phyloP scores from a whole-genome alignment of 768 basidiomycete species.

The Serendipita sp. region DNA sequence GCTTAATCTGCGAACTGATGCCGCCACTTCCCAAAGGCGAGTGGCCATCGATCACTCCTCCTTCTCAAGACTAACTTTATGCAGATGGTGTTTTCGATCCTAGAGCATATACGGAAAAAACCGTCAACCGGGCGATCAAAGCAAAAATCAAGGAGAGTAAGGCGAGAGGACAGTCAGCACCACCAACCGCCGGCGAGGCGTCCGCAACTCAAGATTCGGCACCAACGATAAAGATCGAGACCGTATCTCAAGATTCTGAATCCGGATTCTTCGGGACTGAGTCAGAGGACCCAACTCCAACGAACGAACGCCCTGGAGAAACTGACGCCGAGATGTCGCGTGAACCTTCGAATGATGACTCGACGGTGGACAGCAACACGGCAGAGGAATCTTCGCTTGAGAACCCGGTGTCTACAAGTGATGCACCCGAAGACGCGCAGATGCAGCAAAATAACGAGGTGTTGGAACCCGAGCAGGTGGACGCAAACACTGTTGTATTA shows the following conservation, averaged over 20 bases:
- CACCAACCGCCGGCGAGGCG: neutral
- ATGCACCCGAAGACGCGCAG: no score
- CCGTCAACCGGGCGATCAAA: slow-evolving; percentile 56
- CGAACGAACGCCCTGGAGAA: no score
- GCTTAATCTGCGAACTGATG: slow-evolving; percentile 77
- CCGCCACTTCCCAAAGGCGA: slow-evolving; percentile 85
- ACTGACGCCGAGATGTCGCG: no score
- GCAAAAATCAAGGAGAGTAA: slow-evolving; percentile 55
- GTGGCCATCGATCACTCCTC: slow-evolving; percentile 10
- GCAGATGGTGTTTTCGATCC: slow-evolving; percentile 92
- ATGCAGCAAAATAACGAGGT: no score
- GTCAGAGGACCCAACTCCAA: no score
- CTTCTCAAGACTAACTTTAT: neutral
- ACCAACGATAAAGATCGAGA: neutral
- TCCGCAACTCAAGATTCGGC: neutral
- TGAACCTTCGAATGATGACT: no score
- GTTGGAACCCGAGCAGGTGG: no score
- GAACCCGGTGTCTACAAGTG: no score
- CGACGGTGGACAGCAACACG: no score
- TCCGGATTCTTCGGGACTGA: no score
- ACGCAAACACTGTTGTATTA: no score
- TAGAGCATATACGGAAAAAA: slow-evolving; percentile 77
- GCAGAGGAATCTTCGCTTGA: no score
- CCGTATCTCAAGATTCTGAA: neutral
- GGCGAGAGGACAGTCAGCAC: neutral